Evolutionary conservation across 768 basidiomycete species (phyloP).

Genomic region (Termitomyces sp.): DNA sequence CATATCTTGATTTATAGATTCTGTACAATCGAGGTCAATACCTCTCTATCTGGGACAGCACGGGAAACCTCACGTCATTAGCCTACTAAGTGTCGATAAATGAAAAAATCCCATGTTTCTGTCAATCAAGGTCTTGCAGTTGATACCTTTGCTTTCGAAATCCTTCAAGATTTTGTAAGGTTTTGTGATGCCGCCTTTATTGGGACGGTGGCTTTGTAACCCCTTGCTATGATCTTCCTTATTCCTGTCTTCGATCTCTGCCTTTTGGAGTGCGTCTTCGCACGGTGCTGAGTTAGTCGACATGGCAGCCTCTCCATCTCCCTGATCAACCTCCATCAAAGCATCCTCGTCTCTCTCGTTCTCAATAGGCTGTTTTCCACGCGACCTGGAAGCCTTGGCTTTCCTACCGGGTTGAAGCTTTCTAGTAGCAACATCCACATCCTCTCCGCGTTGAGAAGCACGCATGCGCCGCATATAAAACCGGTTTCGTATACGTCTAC

Average conservation of each 20-base stretch:
- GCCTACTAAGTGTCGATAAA: constrained; percentile 28
- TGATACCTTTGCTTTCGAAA: constrained; percentile 40
- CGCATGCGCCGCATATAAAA: constrained; percentile 71
- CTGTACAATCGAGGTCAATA: constrained; percentile 8
- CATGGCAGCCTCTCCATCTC: background rate
- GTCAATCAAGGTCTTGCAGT: constrained; percentile 32
- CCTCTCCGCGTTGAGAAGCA: constrained; percentile 38
- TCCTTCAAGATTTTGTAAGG: constrained; percentile 37
- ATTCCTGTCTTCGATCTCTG: background rate
- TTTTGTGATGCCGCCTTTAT: constrained; percentile 33
- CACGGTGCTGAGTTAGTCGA: background rate
- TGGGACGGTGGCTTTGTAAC: background rate
- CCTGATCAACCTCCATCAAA: constrained; percentile 8
- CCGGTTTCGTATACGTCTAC: constrained; percentile 54
- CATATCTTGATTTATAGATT: constrained; percentile 17
- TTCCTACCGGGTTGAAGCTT: constrained; percentile 34
- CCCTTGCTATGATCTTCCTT: background rate
- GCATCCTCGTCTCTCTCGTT: background rate
- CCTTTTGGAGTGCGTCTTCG: background rate
- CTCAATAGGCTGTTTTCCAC: background rate
- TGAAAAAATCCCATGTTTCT: constrained; percentile 46
- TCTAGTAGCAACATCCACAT: constrained; percentile 19
- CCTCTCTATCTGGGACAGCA: background rate
- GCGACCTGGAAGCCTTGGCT: constrained; percentile 14
- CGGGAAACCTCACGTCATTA: constrained; percentile 29